Base-by-base conservation (phyloP, 2,329 filamentous ascomycete species). In the Dactylellina drechsleri region DNA sequence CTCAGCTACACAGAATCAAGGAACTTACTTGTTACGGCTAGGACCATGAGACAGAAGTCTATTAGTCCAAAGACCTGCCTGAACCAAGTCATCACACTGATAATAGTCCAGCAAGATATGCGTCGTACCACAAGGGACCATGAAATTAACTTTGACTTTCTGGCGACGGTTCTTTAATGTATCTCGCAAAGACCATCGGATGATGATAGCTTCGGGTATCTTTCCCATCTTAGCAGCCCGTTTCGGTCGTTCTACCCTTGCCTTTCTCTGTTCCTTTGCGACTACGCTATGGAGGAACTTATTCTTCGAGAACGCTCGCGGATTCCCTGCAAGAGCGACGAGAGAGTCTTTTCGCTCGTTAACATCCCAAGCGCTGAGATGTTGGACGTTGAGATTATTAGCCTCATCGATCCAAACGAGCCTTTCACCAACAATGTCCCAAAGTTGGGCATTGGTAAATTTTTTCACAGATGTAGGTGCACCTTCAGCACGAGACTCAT, bases 371-470 rank as follows among this genome's bases (percentile, higher is more conserved):
- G 72, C 58, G 8, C 66, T 68, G 15, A 76, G 65, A 36, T 76
- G 72, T 49, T 76, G 72, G 13, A 76, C 65, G 65, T 70, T 68
- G 15, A 76, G 53, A 20, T 76, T 70, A 8, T 41, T 47, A 47
- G 65, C 66, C 18, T 74, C 62, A 57, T 76, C 72, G 23, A 76
- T 66, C 72, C 72, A 76, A 41, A 76, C 72, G 10, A 76, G 40
- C 3, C 72, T 28, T 18, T 76, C 72, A 13, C 72, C 72, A 16
- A 68, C 64, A n/a, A 59, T 45, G 13, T 68, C 72, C 72, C 72
- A 76, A 6, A 70, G 45, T 12, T 54, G 58, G 12, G 72, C 64
- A 40, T 70, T 68, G 0, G 72, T 70, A 28, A 76, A 76, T 40
- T 76, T 76, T 16, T 70, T 68, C 26, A 76, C 72, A 8, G 58